A percentile compares a stretch with the other conserved stretches of the same genome.
phyloP scores from a whole-genome alignment of 1,284 basidiomycete species.

The Sanghuangporus baumii region DNA sequence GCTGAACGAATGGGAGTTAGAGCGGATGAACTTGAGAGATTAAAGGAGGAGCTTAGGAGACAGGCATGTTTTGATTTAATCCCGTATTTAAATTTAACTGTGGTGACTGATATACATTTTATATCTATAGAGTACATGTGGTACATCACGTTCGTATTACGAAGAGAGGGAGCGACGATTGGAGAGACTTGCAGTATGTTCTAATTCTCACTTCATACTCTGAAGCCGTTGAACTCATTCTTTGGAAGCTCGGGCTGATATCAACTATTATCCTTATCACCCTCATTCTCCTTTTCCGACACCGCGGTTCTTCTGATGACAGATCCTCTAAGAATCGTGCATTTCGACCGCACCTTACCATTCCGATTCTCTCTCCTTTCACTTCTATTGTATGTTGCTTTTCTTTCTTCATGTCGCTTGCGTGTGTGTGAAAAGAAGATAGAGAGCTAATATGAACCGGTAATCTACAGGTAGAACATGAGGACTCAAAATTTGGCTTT shows the following conservation, averaged over 20 bases:
- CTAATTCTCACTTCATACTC: not conserved
- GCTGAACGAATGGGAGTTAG: slow-evolving; percentile 2
- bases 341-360: slow-evolving; percentile 16
- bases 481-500: slow-evolving; percentile 11
- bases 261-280: slow-evolving; percentile 7
- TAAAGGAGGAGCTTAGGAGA: slow-evolving; percentile 6
- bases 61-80: not conserved
- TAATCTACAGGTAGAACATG: slow-evolving; percentile 9
- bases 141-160: not conserved
- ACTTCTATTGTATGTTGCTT: slow-evolving; percentile 14
- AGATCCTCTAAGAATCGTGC: not conserved
- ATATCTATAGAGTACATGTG: not conserved
- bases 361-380: slow-evolving; percentile 16
- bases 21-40: not conserved
- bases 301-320: not conserved
- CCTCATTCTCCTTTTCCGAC: slow-evolving; percentile 1
- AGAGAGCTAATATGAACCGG: not conserved
- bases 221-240: not conserved
- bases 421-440: too few species aligned
- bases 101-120: not conserved
- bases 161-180: slow-evolving; percentile 2
- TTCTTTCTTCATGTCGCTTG: not conserved
- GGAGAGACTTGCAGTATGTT: slow-evolving; percentile 13
- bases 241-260: slow-evolving; percentile 9
- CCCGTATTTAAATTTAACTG: not conserved